phyloP scores from a whole-genome alignment of 2,329 filamentous ascomycete species.

The Claviceps arundinis region DNA sequence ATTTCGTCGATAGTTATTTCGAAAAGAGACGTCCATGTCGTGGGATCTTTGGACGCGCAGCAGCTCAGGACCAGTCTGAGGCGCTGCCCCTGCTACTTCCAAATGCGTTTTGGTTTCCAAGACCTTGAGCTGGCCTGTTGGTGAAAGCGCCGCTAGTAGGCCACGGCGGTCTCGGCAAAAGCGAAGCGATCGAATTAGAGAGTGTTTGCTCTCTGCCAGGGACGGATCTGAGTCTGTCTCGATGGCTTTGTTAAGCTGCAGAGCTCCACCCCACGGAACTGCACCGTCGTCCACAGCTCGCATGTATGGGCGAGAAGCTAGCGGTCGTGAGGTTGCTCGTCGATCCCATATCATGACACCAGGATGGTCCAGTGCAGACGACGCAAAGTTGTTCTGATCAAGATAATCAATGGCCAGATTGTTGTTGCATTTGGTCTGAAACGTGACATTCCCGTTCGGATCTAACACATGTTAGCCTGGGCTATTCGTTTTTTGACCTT shows the following conservation, averaged over 20 bases:
- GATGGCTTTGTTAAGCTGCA: slow-evolving; percentile 44
- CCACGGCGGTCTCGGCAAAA: slow-evolving; percentile 51
- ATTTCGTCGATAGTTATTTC: slow-evolving; percentile 36
- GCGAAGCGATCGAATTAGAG: slow-evolving; percentile 47
- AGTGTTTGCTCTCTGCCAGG: slow-evolving; percentile 40
- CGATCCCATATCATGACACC: slow-evolving; percentile 69
- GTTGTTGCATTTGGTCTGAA: slow-evolving; percentile 54
- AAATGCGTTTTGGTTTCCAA: slow-evolving; percentile 44
- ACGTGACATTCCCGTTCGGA: slow-evolving; percentile 40
- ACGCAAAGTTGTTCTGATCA: slow-evolving; percentile 75
- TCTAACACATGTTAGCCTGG: slow-evolving; percentile 21
- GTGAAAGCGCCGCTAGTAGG: slow-evolving; percentile 46
- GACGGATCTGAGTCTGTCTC: slow-evolving; percentile 38
- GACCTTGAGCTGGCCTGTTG: slow-evolving; percentile 49
- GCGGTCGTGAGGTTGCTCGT: slow-evolving; percentile 41
- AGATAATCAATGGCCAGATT: slow-evolving; percentile 66
- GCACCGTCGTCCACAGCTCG: slow-evolving; percentile 48
- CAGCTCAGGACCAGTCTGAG: slow-evolving; percentile 41
- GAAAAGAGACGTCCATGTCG: slow-evolving; percentile 47
- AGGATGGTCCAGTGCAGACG: slow-evolving; percentile 61
- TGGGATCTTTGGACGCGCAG: slow-evolving; percentile 46
- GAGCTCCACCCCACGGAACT: slow-evolving; percentile 47
- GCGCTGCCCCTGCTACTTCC: slow-evolving; percentile 21
- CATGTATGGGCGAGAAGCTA: slow-evolving; percentile 40
- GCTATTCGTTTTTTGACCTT: neutral